Conservation (phyloP, 2,329 filamentous ascomycete genomes). For the Apiospora koreana region DNA sequence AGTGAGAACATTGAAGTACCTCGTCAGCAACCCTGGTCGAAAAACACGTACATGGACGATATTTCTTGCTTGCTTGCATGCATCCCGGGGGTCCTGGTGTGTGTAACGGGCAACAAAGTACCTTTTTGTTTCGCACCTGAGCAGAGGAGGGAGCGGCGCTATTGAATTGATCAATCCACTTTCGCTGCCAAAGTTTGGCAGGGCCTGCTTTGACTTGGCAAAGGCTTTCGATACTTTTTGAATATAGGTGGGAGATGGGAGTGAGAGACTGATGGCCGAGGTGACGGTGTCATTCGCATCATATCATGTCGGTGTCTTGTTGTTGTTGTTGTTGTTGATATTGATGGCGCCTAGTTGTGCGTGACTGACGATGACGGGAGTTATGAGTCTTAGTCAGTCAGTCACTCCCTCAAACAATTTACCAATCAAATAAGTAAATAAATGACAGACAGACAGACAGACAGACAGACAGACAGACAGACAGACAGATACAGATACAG, state of each 20-base stretch:
- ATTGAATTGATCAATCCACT: conserved; percentile 7
- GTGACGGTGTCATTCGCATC: not conserved
- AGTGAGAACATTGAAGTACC: not conserved
- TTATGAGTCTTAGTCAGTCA: no score
- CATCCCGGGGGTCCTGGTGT: not conserved
- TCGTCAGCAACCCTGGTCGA: not conserved
- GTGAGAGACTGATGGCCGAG: not conserved
- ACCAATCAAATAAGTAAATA: no score
- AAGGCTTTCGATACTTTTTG: not conserved
- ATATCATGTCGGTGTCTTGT: no score
- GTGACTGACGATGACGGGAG: no score
- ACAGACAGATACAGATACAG: no score
- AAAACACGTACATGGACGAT: not conserved
- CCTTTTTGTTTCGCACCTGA: not conserved
- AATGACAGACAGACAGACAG: no score
- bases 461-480: no score
- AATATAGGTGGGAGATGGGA: no score
- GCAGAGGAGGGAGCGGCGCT: not conserved
- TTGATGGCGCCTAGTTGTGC: no score
- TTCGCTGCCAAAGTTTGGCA: conserved; percentile 1
- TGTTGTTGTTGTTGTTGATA: no score
- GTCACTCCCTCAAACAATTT: no score
- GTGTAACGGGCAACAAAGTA: not conserved
- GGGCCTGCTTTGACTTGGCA: not conserved
- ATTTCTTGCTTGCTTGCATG: not conserved